These are phyloP conservation scores for Kwoniella shandongensis DNA, from an alignment of 768 basidiomycete species.

Conservation along the genomic window DNA sequence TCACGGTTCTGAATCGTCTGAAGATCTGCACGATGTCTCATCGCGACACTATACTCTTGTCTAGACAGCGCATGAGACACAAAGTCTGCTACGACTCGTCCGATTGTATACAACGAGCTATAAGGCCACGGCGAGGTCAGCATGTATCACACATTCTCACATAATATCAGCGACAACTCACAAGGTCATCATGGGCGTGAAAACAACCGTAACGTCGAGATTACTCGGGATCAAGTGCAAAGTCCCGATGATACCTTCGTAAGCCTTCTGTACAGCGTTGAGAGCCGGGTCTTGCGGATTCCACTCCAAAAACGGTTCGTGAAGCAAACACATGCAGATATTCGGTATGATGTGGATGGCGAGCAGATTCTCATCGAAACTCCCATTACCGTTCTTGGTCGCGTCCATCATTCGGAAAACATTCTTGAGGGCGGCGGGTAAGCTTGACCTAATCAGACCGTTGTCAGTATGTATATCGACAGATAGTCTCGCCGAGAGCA, in stretches of 20 bases:
- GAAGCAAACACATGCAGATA: slow-evolving; percentile 24
- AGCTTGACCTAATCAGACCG: slow-evolving; percentile 12
- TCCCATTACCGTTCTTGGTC: neutral
- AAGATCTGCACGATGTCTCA: slow-evolving; percentile 33
- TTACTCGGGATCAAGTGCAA: slow-evolving; percentile 41
- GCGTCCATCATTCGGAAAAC: slow-evolving; percentile 22
- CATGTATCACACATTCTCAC: no score
- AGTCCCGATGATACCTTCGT: slow-evolving; percentile 27
- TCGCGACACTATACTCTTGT: slow-evolving; percentile 17
- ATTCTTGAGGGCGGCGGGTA: slow-evolving; percentile 30
- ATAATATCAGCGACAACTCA: slow-evolving; percentile 22
- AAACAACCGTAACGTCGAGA: slow-evolving; percentile 31
- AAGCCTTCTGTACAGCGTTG: slow-evolving; percentile 18
- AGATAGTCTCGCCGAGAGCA: neutral
- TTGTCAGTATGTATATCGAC: neutral
- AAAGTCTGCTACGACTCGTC: slow-evolving; percentile 27
- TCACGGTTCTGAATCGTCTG: slow-evolving; percentile 22
- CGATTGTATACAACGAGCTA: slow-evolving; percentile 27
- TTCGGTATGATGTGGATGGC: slow-evolving; percentile 40
- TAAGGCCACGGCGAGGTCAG: no score
- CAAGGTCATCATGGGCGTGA: slow-evolving; percentile 30
- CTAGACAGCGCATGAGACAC: slow-evolving; percentile 19
- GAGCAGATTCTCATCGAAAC: slow-evolving; percentile 26
- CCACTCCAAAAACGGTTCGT: slow-evolving; percentile 37
- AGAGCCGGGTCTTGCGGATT: slow-evolving; percentile 3